Base-by-base conservation (phyloP, 2,329 filamentous ascomycete species). In the Rhynchosporium secalis region DNA sequence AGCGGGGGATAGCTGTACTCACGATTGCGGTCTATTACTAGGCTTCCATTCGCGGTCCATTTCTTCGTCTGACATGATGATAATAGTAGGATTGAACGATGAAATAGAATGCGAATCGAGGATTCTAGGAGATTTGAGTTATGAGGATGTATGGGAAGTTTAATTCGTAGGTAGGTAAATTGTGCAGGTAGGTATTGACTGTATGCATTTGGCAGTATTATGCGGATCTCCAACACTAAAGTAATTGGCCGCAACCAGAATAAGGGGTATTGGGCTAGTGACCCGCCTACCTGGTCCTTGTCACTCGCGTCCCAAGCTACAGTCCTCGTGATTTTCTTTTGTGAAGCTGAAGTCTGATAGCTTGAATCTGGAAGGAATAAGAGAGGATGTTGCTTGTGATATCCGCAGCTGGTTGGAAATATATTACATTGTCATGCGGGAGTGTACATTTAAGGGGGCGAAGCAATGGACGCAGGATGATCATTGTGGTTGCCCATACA, bases 21-120 rank as follows among this genome's bases (percentile, higher is more conserved):
- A 95, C 91, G 91, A 95, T 79, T 94, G 89, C 68, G 91, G 91
- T 68, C 91, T 66, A 73, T 83, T 85, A 74, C 80, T 93, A 70
- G 90, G 89, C 83, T 92, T 86, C 90, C 89, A 94, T 78, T 91
- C 87, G 73, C 84, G 84, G 74, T 91, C 86, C 73, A 90, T 83
- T 74, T 91, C 88, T 68, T 84, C 83, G 78, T 91, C 88, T 68
- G 87, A 78, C 71, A 73, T 73, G 57, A 36, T 68, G 65, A 48
- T 54, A 20, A 48, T 6, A 12, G 45, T 52, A 41, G 26, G 12
- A 36, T 36, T 28, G 31, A 28, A 28, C 41, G 47, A 29, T 31
- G 33, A 36, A 55, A 20, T 20, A 20, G 5, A 10, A n/a, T n/a
- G 43, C n/a, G 31, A 15, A 40, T 36, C 20, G 56, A 28, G 46